phyloP scores from a whole-genome alignment of 805 yeast genomes.

The Metschnikowia sp. region DNA sequence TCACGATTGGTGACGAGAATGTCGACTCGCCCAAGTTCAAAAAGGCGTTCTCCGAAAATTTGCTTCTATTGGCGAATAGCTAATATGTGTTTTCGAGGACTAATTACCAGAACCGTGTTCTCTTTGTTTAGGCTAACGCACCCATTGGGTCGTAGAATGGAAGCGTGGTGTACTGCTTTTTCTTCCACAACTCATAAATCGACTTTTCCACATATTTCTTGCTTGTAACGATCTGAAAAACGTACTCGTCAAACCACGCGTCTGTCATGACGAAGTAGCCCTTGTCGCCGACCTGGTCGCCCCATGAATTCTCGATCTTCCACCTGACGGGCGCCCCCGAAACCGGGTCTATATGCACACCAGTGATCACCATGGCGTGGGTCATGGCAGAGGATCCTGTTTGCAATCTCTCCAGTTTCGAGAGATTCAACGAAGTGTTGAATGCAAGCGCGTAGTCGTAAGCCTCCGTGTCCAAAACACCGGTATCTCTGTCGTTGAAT shows the following conservation, averaged over 20 bases:
- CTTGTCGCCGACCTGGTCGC: slow-evolving; percentile 36
- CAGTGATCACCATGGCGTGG: slow-evolving; percentile 86
- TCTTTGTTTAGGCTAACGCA: slow-evolving; percentile 30
- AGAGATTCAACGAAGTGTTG: slow-evolving; percentile 47
- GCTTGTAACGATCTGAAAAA: slow-evolving; percentile 39
- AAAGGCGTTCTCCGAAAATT: no score
- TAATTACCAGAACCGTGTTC: background rate
- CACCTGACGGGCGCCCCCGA: slow-evolving; percentile 39
- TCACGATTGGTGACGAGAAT: slow-evolving; percentile 3
- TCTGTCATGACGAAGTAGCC: slow-evolving; percentile 45
- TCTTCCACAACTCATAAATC: slow-evolving; percentile 35
- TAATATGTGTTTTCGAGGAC: background rate
- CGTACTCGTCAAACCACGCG: slow-evolving; percentile 42
- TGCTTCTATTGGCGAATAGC: no score
- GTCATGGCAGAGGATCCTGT: slow-evolving; percentile 79
- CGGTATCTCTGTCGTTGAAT: slow-evolving; percentile 58
- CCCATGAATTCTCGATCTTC: slow-evolving; percentile 47
- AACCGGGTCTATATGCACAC: slow-evolving; percentile 63
- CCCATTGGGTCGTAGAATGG: slow-evolving; percentile 46
- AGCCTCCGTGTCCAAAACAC: slow-evolving; percentile 68
- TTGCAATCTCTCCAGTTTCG: slow-evolving; percentile 66
- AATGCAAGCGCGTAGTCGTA: slow-evolving; percentile 63
- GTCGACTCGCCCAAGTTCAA: background rate
- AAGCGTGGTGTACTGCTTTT: slow-evolving; percentile 28
- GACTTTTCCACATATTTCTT: slow-evolving; percentile 36